phyloP scores from a whole-genome alignment of 768 basidiomycete genomes.

The Vishniacozyma victoriae region DNA sequence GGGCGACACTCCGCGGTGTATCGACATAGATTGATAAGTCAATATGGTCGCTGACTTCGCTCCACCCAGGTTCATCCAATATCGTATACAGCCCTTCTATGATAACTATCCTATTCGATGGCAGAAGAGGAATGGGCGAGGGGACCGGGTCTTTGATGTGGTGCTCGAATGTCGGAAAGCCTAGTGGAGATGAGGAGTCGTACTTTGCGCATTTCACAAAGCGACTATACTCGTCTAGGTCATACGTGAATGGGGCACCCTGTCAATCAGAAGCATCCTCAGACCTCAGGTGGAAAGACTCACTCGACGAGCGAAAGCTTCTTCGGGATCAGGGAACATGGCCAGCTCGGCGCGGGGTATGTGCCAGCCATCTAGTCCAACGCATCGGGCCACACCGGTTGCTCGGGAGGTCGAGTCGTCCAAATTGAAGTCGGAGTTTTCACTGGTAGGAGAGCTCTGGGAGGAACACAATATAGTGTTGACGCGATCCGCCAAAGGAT shows the following conservation, averaged over 20 bases:
- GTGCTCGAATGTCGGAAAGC: conserved; percentile 79
- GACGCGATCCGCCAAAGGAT: conserved; percentile 54
- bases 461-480: conserved; percentile 51
- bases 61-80: conserved; percentile 69
- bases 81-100: conserved; percentile 88
- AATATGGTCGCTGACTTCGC: conserved; percentile 57
- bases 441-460: conserved; percentile 2
- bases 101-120: conserved; percentile 68
- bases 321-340: conserved; percentile 56
- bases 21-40: conserved; percentile 76
- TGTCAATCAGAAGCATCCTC: conserved; percentile 1
- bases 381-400: conserved; percentile 54
- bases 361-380: conserved; percentile 91
- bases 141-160: conserved; percentile 75
- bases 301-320: conserved; percentile 66
- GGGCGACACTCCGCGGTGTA: conserved; percentile 56
- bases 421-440: background rate
- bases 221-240: conserved; percentile 62
- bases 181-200: conserved; percentile 1
- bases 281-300: conserved; percentile 9
- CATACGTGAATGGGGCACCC: conserved; percentile 88
- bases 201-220: conserved; percentile 60
- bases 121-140: conserved; percentile 56
- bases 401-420: background rate
- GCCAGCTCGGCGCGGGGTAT: conserved; percentile 72